phyloP scores from a whole-genome alignment of 306 rosid genomes.

The Quercus bicolor region DNA sequence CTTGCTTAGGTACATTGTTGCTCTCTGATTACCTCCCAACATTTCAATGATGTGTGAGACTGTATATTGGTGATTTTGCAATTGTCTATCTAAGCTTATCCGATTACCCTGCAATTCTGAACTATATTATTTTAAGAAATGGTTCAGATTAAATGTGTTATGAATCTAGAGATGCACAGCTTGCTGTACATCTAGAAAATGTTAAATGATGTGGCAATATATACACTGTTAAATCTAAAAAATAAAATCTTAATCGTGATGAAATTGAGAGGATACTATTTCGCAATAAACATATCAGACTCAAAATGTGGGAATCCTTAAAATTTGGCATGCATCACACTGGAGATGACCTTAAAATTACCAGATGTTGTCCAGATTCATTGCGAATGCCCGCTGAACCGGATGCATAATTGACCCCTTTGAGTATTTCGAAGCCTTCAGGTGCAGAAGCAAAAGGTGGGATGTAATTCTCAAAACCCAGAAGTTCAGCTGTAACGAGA shows the following conservation, averaged over 20 bases:
- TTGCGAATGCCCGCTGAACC: slow-evolving; percentile 8
- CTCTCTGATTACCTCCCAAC: neutral
- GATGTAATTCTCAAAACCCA: neutral
- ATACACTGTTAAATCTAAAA: no score
- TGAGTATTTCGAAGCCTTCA: neutral
- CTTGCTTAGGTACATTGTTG: neutral
- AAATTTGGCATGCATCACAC: neutral
- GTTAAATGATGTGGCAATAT: no score
- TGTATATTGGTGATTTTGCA: slow-evolving; percentile 13
- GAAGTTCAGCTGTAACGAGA: neutral
- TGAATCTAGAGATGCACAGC: neutral
- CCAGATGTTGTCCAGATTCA: slow-evolving; percentile 3
- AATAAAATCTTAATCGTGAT: no score
- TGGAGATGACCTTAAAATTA: neutral
- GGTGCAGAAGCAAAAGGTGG: neutral
- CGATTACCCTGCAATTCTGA: slow-evolving; percentile 18
- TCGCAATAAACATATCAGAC: no score
- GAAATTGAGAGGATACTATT: no score
- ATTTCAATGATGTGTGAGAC: neutral
- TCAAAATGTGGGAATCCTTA: neutral
- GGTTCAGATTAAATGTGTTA: neutral
- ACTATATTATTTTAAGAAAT: neutral
- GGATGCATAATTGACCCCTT: slow-evolving; percentile 26
- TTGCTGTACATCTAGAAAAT: no score
- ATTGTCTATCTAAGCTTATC: slow-evolving; percentile 6